phyloP scores from a whole-genome alignment of 257 asterid species.

The Solanum rostratum region DNA sequence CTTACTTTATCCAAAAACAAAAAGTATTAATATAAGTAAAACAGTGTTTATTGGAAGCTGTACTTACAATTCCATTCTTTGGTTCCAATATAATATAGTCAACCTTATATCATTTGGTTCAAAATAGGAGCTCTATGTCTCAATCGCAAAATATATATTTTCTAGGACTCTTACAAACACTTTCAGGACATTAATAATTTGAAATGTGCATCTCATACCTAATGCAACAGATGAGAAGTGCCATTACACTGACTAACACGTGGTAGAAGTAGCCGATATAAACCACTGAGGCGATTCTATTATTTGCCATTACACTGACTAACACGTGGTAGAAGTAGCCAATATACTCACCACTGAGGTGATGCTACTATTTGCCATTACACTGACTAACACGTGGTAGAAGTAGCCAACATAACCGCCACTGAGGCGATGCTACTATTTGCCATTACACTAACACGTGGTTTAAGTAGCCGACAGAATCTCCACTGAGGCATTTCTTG shows the following conservation, averaged over 20 bases:
- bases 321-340: neutral
- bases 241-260: neutral
- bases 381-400: neutral
- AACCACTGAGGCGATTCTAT: neutral
- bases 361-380: neutral
- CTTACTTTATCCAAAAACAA: neutral
- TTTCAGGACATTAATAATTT: neutral
- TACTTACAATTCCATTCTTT: neutral
- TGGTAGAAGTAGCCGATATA: neutral
- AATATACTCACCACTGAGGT: neutral
- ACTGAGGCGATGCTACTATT: neutral
- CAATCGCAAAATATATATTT: neutral
- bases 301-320: neutral
- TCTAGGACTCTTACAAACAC: neutral
- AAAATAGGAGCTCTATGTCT: neutral
- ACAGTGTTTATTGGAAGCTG: neutral
- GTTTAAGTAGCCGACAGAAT: neutral
- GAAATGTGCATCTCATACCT: neutral
- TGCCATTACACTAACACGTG: neutral
- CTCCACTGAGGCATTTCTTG: neutral
- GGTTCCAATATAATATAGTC: neutral
- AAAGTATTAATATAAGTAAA: neutral
- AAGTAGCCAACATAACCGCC: neutral
- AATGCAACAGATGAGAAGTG: neutral
- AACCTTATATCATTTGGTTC: neutral